A percentile compares a stretch with the other conserved stretches of the same genome.
phyloP scores from a whole-genome alignment of 2,329 filamentous ascomycete species.

The Colletotrichum destructivum region DNA sequence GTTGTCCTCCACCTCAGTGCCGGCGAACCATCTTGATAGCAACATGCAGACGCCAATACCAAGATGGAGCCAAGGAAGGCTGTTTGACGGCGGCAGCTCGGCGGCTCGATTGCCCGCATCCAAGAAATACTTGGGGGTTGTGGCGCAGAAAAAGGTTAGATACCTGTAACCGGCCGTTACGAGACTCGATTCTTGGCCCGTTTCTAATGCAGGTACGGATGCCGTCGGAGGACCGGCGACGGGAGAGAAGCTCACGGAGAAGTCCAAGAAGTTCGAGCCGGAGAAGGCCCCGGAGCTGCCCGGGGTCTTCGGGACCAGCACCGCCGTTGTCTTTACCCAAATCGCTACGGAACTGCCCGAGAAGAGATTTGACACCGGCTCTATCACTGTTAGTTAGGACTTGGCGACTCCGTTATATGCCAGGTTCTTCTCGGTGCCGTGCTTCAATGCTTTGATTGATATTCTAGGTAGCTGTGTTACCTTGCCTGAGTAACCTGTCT shows the following conservation, averaged over 20 bases:
- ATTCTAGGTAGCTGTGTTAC: slow-evolving; percentile 67
- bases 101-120: background rate
- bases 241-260: slow-evolving; percentile 72
- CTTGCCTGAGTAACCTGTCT: slow-evolving; percentile 48
- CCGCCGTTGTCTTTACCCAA: slow-evolving; percentile 66
- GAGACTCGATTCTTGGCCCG: too few species aligned
- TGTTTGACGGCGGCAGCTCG: background rate
- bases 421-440: slow-evolving; percentile 71
- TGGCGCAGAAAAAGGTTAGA: too few species aligned
- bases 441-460: slow-evolving; percentile 70
- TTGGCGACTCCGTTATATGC: slow-evolving; percentile 68
- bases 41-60: background rate
- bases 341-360: slow-evolving; percentile 75
- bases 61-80: background rate
- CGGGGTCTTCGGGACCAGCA: slow-evolving; percentile 75
- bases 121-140: background rate
- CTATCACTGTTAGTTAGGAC: slow-evolving; percentile 73
- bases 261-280: slow-evolving; percentile 70
- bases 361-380: slow-evolving; percentile 69
- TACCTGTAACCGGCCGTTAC: too few species aligned
- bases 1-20: background rate
- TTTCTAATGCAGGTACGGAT: too few species aligned
- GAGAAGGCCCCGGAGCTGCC: slow-evolving; percentile 70
- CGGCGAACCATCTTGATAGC: background rate
- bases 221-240: slow-evolving; percentile 67